phyloP scores from a whole-genome alignment of 805 yeast species.

The Teunomyces stri region DNA sequence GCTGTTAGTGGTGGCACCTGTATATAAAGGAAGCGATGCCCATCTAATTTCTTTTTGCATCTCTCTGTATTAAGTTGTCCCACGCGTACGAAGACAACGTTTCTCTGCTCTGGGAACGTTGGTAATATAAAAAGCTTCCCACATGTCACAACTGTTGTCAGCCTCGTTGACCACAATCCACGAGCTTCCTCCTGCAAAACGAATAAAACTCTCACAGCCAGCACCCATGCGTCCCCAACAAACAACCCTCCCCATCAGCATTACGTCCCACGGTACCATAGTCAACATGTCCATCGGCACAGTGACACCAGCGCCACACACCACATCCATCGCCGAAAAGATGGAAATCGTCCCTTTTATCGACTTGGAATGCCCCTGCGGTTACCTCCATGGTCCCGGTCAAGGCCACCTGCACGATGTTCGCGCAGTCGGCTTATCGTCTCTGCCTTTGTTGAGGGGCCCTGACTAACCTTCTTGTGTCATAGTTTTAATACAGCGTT shows the following conservation, averaged over 20 bases:
- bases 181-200: conserved; percentile 4
- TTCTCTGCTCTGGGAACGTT: too few species aligned
- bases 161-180: background rate
- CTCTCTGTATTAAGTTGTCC: background rate
- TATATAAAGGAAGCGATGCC: background rate
- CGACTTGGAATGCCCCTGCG: conserved; percentile 13
- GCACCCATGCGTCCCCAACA: conserved; percentile 5
- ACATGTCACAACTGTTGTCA: too few species aligned
- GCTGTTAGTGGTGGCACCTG: background rate
- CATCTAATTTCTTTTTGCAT: background rate
- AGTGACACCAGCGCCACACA: conserved; percentile 1
- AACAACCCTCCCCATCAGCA: background rate
- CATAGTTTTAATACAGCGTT: background rate
- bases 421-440: conserved; percentile 13
- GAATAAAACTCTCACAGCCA: conserved; percentile 10
- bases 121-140: too few species aligned
- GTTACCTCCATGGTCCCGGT: conserved; percentile 16
- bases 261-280: conserved; percentile 3
- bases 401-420: conserved; percentile 13
- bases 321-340: background rate
- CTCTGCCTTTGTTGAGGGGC: conserved; percentile 13
- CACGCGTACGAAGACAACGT: background rate
- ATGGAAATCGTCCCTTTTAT: background rate
- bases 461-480: conserved; percentile 10
- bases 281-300: conserved; percentile 5